phyloP scores from a whole-genome alignment of 164 flowering plant species.

The Liquidambar formosana region DNA sequence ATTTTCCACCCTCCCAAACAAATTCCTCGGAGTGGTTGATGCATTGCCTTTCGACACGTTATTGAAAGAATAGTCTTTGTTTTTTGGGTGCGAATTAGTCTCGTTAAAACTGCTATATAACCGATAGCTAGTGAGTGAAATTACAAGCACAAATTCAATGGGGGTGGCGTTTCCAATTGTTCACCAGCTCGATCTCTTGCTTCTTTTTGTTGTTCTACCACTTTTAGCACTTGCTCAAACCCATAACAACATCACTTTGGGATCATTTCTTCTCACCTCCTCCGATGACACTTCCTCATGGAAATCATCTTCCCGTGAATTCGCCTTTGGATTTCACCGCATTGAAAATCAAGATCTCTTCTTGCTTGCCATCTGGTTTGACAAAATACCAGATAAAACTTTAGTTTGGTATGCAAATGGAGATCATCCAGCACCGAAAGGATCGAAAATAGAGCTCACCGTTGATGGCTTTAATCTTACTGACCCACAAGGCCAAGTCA shows the following conservation, averaged over 20 bases:
- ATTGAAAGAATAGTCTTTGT: too few relatives aligned
- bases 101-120: too few relatives aligned
- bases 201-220: background rate
- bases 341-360: background rate
- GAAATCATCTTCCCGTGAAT: constrained; percentile 1
- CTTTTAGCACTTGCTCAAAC: background rate
- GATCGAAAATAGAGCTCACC: background rate
- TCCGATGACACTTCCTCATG: background rate
- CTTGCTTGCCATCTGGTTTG: constrained; percentile 13
- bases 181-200: background rate
- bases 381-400: constrained; percentile 8
- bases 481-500: too few relatives aligned
- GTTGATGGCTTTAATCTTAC: background rate
- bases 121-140: too few relatives aligned
- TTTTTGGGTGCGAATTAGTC: too few relatives aligned
- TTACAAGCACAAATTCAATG: background rate
- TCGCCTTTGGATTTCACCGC: constrained; percentile 1
- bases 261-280: constrained; percentile 1
- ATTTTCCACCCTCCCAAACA: too few relatives aligned
- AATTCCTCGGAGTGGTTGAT: too few relatives aligned
- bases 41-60: too few relatives aligned
- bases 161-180: background rate
- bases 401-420: constrained; percentile 6
- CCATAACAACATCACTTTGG: background rate
- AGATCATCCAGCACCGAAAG: background rate